Conservation (phyloP, 306 rosid genomes). For the Vigna reflexopilosa region DNA sequence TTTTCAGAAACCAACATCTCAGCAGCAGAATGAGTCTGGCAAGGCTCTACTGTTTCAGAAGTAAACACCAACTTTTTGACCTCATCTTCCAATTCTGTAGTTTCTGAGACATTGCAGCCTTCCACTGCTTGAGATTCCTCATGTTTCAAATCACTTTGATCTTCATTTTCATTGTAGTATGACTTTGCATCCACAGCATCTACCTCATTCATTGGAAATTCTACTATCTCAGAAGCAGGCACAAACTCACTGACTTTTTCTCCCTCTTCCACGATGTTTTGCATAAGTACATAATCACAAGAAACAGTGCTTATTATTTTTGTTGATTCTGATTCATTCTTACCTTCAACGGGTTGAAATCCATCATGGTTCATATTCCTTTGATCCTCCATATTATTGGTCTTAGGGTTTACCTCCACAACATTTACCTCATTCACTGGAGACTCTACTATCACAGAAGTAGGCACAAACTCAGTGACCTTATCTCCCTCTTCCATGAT, state of each 20-base stretch:
- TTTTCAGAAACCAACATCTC: slow-evolving; percentile 21
- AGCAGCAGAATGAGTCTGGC: background rate
- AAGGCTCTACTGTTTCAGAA: background rate
- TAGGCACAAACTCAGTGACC: no score
- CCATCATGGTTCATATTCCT: slow-evolving; percentile 47
- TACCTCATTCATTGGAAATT: slow-evolving; percentile 42
- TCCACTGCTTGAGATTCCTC: slow-evolving; percentile 57
- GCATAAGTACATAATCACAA: background rate
- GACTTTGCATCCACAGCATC: slow-evolving; percentile 3
- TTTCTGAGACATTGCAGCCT: slow-evolving; percentile 44
- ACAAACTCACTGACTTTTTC: no score
- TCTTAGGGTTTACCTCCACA: slow-evolving; percentile 42
- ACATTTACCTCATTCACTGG: slow-evolving; percentile 56
- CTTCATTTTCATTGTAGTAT: slow-evolving; percentile 51
- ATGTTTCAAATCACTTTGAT: slow-evolving; percentile 42
- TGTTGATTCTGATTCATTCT: slow-evolving; percentile 39
- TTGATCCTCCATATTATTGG: slow-evolving; percentile 53
- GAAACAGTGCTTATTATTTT: background rate
- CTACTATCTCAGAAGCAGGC: no score
- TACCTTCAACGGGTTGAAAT: slow-evolving; percentile 52
- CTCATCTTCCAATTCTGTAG: background rate
- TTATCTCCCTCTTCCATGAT: background rate
- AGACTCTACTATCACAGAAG: no score
- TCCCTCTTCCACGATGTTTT: background rate
- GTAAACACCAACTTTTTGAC: background rate